Evolutionary conservation across 768 basidiomycete species (phyloP).

Genomic region (Lactifluus rugatus): DNA sequence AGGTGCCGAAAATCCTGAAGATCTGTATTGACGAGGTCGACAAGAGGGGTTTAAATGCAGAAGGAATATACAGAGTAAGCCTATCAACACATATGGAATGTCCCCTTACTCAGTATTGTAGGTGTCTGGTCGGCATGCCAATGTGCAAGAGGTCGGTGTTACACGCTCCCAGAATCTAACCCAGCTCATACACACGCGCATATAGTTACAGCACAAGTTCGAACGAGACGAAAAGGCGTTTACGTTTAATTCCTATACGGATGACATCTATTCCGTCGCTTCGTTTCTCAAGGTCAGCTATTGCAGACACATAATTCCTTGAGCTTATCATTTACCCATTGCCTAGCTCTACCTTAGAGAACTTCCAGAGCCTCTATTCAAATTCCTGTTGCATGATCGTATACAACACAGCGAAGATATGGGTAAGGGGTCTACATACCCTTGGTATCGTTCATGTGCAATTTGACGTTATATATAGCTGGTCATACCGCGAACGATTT

Average conservation of each 20-base stretch:
- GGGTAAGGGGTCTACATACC: constrained; percentile 35
- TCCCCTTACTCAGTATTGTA: constrained; percentile 24
- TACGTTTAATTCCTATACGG: constrained; percentile 54
- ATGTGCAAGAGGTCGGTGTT: constrained; percentile 64
- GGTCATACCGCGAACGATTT: constrained; percentile 66
- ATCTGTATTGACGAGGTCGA: constrained; percentile 82
- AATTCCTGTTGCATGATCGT: constrained; percentile 68
- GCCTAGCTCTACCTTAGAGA: constrained; percentile 69
- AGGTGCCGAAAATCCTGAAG: constrained; percentile 69
- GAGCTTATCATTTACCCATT: not conserved
- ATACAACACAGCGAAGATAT: constrained; percentile 70
- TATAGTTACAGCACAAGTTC: constrained; percentile 73
- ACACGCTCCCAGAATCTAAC: not conserved
- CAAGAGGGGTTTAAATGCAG: constrained; percentile 61
- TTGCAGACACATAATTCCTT: not conserved
- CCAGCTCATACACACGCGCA: constrained; percentile 3
- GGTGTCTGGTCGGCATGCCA: constrained; percentile 79
- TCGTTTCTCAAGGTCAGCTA: constrained; percentile 70
- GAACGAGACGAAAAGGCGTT: constrained; percentile 76
- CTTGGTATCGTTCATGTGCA: not conserved
- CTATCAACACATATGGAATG: not conserved
- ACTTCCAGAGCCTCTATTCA: constrained; percentile 85
- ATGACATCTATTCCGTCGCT: constrained; percentile 77
- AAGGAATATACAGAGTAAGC: constrained; percentile 72
- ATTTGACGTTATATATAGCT: constrained; percentile 32